Percentiles rank a stretch among this genome's conserved stretches.
Evolutionary conservation across 2,329 filamentous ascomycete genomes (phyloP).

Genomic region (Pseudocercospora cruenta): DNA sequence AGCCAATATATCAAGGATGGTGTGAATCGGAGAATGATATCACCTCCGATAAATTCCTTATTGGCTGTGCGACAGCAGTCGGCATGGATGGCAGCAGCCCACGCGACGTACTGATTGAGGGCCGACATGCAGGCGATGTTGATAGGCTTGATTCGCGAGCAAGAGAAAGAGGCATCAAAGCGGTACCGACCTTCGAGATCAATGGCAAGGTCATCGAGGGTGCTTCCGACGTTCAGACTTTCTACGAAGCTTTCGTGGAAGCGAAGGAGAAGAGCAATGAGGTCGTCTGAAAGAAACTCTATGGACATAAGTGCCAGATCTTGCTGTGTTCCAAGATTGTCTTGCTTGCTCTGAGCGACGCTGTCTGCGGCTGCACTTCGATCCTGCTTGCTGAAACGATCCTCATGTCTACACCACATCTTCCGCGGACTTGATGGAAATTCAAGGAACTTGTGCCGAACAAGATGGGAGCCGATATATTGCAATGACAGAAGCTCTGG

Average conservation of each 20-base stretch:
- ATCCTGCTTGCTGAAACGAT: no score
- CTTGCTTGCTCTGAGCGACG: background rate
- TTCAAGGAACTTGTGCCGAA: background rate
- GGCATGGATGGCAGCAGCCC: background rate
- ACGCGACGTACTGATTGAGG: background rate
- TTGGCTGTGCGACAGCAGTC: background rate
- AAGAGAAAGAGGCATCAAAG: background rate
- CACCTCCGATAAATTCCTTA: constrained; percentile 6
- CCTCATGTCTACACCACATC: background rate
- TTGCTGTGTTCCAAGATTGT: no score
- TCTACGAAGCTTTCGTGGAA: constrained; percentile 8
- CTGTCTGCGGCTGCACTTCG: background rate
- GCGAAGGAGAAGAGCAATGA: background rate
- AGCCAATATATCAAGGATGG: constrained; percentile 5
- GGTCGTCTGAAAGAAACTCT: no score
- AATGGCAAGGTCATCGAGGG: constrained; percentile 1
- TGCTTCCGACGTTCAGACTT: constrained; percentile 1
- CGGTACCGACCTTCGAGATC: constrained; percentile 5
- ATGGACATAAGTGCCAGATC: no score
- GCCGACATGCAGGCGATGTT: background rate
- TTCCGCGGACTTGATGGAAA: background rate
- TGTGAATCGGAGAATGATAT: constrained; percentile 8
- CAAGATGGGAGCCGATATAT: background rate
- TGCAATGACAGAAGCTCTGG: background rate
- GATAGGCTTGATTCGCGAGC: constrained; percentile 1